Conservation (phyloP, 345 rosid genomes). For the Draba incana region DNA sequence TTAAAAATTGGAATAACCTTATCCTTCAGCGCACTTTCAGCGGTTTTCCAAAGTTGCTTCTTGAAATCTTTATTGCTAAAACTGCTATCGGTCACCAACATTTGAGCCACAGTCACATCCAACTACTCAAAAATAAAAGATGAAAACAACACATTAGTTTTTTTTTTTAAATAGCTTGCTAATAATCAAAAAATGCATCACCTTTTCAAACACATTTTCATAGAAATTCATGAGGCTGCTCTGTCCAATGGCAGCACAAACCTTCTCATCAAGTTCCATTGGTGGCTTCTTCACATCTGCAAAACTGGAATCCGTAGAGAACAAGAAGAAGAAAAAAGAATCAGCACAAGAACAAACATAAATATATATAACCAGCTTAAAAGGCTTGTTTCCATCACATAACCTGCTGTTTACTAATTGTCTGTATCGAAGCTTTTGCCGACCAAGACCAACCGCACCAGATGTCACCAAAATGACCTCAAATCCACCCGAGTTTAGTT, state of each 20-base stretch:
- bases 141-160: conserved; percentile 21
- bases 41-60: conserved; percentile 77
- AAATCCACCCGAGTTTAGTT: too few species aligned
- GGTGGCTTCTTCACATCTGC: conserved; percentile 96
- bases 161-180: not conserved
- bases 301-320: conserved; percentile 54
- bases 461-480: too few species aligned
- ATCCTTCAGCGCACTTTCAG: conserved; percentile 55
- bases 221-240: conserved; percentile 92
- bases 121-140: conserved; percentile 56
- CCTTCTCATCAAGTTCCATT: conserved; percentile 90
- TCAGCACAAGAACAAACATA: too few species aligned
- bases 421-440: conserved; percentile 89
- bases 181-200: conserved; percentile 5
- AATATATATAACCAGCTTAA: too few species aligned
- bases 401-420: conserved; percentile 74
- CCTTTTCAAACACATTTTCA: conserved; percentile 85
- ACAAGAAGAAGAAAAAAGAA: not conserved
- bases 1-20: conserved; percentile 90
- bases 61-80: conserved; percentile 80
- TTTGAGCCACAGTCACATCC: conserved; percentile 94
- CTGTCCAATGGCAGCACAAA: conserved; percentile 99
- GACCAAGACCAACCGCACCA: conserved; percentile 67
- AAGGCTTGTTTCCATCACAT: conserved; percentile 18
- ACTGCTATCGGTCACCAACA: conserved; percentile 92